These are phyloP conservation scores for Geosmithia morbida DNA, from an alignment of 2,329 filamentous ascomycete genomes.

Conservation along the genomic window DNA sequence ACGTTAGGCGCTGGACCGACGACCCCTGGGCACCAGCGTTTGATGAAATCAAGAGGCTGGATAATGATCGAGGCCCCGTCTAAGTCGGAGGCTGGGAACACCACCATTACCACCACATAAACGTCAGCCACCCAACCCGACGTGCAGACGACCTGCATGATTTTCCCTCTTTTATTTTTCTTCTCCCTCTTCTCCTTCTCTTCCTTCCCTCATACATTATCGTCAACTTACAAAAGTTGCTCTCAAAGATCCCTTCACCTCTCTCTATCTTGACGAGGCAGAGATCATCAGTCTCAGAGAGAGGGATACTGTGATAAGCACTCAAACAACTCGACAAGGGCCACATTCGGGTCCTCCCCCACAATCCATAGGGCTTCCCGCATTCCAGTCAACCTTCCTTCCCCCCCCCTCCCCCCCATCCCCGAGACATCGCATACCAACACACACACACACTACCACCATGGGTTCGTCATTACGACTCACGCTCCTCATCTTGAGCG, in stretches of 20 bases:
- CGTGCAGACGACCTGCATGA: not conserved
- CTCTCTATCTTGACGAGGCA: too few relatives aligned
- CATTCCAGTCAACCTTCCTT: not conserved
- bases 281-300: too few relatives aligned
- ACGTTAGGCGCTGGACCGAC: not conserved
- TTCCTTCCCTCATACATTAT: not conserved
- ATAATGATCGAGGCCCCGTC: not conserved
- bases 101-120: not conserved
- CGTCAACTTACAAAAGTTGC: not conserved
- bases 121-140: not conserved
- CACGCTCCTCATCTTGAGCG: constrained; percentile 20
- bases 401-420: not conserved
- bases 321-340: too few relatives aligned
- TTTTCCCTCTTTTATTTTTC: not conserved
- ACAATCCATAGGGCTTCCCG: not conserved
- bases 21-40: not conserved
- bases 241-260: not conserved
- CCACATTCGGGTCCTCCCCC: too few relatives aligned
- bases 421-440: not conserved
- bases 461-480: not conserved
- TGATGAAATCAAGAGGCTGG: constrained; percentile 3
- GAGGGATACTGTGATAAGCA: too few relatives aligned
- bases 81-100: constrained; percentile 3
- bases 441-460: not conserved
- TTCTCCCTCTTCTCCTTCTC: not conserved